A percentile compares a stretch with the other conserved stretches of the same genome.
phyloP scores from a whole-genome alignment of 148 eudicot genomes.

The Rhododendron mucronatum region DNA sequence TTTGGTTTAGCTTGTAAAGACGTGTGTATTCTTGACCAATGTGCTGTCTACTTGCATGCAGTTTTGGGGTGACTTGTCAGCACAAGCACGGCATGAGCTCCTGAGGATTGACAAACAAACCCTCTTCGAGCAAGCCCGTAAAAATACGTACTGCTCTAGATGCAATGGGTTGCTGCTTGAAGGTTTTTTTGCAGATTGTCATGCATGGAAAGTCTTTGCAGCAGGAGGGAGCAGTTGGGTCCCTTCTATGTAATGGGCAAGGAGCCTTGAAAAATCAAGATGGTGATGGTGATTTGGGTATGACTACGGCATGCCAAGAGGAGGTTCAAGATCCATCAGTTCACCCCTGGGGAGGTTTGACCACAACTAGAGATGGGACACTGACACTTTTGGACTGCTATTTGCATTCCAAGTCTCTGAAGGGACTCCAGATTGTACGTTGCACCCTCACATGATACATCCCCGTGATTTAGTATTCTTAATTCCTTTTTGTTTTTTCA shows the following conservation, averaged over 20 bases:
- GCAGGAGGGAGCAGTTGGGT: conserved; percentile 54
- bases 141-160: conserved; percentile 94
- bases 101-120: conserved; percentile 82
- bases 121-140: conserved; percentile 93
- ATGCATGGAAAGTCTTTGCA: conserved; percentile 88
- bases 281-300: conserved; percentile 28
- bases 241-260: conserved; percentile 30
- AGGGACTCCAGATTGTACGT: conserved; percentile 83
- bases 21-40: background rate
- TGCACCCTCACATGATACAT: background rate
- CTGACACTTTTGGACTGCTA: conserved; percentile 89
- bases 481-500: background rate
- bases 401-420: conserved; percentile 63
- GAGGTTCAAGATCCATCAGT: conserved; percentile 91
- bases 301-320: conserved; percentile 38
- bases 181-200: conserved; percentile 81
- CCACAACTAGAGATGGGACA: conserved; percentile 67
- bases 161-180: conserved; percentile 94
- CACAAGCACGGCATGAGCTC: conserved; percentile 74
- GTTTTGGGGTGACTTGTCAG: conserved; percentile 86
- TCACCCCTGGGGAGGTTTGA: conserved; percentile 98
- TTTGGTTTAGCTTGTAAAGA: background rate
- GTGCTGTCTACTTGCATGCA: conserved; percentile 23
- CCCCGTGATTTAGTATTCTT: background rate
- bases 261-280: conserved; percentile 40